A percentile compares a stretch with the other conserved stretches of the same genome.
These are phyloP conservation scores for Colletotrichum ledebouriae DNA, from an alignment of 2,329 filamentous ascomycete species.

Conservation along the genomic window DNA sequence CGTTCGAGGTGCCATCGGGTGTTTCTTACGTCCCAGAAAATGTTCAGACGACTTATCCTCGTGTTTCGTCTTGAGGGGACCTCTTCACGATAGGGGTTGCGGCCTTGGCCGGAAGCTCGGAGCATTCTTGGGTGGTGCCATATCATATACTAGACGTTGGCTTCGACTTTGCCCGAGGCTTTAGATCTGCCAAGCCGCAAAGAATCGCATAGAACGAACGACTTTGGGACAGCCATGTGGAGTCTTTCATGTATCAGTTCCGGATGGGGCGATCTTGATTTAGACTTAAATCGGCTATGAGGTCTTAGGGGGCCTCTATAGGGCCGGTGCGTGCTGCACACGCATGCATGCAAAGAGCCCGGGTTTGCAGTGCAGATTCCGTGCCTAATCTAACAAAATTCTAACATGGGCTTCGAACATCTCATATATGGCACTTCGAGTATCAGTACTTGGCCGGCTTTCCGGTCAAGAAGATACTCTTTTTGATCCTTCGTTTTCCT, in stretches of 20 bases:
- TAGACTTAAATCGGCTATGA: slow-evolving; percentile 18
- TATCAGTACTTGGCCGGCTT: not conserved
- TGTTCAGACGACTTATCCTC: not conserved
- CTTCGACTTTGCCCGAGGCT: too few species aligned
- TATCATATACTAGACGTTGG: not conserved
- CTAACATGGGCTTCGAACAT: slow-evolving; percentile 22
- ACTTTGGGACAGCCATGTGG: not conserved
- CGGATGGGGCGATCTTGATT: not conserved
- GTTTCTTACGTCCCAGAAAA: not conserved
- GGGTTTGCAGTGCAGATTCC: too few species aligned
- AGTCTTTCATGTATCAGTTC: not conserved
- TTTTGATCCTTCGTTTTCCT: slow-evolving; percentile 13
- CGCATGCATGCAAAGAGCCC: too few species aligned
- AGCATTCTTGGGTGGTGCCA: not conserved
- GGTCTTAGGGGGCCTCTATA: not conserved
- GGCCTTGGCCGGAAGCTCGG: slow-evolving; percentile 1
- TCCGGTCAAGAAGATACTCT: slow-evolving; percentile 31
- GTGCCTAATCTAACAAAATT: not conserved
- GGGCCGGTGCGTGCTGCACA: too few species aligned
- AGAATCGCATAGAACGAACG: not conserved
- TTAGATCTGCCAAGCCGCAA: not conserved
- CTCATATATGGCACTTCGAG: slow-evolving; percentile 27
- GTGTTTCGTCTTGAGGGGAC: too few species aligned
- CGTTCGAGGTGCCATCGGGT: not conserved
- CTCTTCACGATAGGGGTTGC: accelerated